Evolutionary conservation across 2,329 filamentous ascomycete species (phyloP).

Genomic region (Microcera coccophila): DNA sequence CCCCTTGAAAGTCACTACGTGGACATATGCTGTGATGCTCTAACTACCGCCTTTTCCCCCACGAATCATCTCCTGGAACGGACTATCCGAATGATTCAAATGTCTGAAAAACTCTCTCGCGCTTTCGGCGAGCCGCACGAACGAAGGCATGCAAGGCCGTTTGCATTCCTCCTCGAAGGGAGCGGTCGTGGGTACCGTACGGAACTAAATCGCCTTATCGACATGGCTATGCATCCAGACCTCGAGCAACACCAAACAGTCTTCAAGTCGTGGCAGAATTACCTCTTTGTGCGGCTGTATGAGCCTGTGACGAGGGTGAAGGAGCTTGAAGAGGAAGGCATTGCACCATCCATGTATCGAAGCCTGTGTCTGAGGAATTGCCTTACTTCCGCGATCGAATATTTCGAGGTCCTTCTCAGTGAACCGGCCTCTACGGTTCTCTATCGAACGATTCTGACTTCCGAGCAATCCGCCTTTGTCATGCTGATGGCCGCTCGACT

Average conservation of each 20-base stretch:
- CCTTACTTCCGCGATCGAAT: conserved; percentile 32
- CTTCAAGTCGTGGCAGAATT: conserved; percentile 34
- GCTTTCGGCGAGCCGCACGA: conserved; percentile 31
- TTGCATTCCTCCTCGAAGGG: conserved; percentile 32
- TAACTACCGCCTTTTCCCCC: conserved; percentile 24
- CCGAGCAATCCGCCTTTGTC: conserved; percentile 20
- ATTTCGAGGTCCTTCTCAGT: conserved; percentile 30
- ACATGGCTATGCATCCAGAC: conserved; percentile 20
- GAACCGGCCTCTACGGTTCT: conserved; percentile 24
- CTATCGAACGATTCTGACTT: conserved; percentile 18
- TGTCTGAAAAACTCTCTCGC: conserved; percentile 34
- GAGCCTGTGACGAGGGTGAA: conserved; percentile 36
- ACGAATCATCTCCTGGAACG: conserved; percentile 34
- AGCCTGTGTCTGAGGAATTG: conserved; percentile 34
- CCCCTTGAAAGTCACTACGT: conserved; percentile 32
- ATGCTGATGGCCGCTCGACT: conserved; percentile 21
- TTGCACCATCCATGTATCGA: conserved; percentile 26
- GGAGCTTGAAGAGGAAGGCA: conserved; percentile 22
- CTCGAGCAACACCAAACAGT: conserved; percentile 2
- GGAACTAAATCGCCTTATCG: conserved; percentile 32
- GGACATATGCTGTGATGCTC: conserved; percentile 30
- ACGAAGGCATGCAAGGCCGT: conserved; percentile 24
- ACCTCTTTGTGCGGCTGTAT: conserved; percentile 36
- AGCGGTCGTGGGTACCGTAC: conserved; percentile 31
- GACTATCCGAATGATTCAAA: conserved; percentile 33